These are phyloP conservation scores for Elaeis oleifera DNA, from an alignment of 202 grass and related monocot genomes.

Conservation along the genomic window DNA sequence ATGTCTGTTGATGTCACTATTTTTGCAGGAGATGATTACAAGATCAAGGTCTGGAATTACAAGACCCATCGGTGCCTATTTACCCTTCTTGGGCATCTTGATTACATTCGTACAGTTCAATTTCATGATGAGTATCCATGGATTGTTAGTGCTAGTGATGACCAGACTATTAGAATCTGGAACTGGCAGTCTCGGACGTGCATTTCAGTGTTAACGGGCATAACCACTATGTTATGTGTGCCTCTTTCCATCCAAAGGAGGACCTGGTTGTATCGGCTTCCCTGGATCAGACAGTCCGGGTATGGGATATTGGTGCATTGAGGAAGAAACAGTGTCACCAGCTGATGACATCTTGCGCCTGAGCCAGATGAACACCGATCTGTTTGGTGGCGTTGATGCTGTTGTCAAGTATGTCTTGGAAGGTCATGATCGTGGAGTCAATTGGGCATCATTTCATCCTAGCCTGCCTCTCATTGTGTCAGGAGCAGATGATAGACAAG, in stretches of 20 bases:
- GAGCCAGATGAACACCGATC: constrained; percentile 95
- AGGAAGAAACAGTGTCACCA: constrained; percentile 89
- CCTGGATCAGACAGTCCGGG: constrained; percentile 89
- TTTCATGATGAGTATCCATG: constrained; percentile 94
- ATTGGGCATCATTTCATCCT: constrained; percentile 97
- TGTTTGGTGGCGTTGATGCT: constrained; percentile 92
- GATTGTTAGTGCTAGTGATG: constrained; percentile 92
- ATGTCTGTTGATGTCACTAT: constrained; percentile 9
- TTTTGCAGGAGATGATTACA: constrained; percentile 87
- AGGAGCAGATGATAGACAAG: constrained; percentile 94
- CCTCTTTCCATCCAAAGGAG: constrained; percentile 93
- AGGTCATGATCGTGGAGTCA: constrained; percentile 94
- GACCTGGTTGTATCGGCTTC: constrained; percentile 94
- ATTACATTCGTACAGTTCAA: constrained; percentile 92
- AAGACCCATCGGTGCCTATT: constrained; percentile 96
- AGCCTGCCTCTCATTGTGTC: constrained; percentile 88
- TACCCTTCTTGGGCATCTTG: constrained; percentile 87
- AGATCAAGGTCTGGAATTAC: constrained; percentile 99
- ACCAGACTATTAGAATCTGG: constrained; percentile 97
- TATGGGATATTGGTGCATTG: constrained; percentile 88
- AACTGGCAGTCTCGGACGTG: constrained; percentile 99
- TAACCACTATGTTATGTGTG: constrained; percentile 98
- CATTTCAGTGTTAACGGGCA: constrained; percentile 92
- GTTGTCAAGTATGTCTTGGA: constrained; percentile 97
- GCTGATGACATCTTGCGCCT: constrained; percentile 88